Base-by-base conservation (phyloP, 2,329 filamentous ascomycete species). In the Thelonectria blattea region DNA sequence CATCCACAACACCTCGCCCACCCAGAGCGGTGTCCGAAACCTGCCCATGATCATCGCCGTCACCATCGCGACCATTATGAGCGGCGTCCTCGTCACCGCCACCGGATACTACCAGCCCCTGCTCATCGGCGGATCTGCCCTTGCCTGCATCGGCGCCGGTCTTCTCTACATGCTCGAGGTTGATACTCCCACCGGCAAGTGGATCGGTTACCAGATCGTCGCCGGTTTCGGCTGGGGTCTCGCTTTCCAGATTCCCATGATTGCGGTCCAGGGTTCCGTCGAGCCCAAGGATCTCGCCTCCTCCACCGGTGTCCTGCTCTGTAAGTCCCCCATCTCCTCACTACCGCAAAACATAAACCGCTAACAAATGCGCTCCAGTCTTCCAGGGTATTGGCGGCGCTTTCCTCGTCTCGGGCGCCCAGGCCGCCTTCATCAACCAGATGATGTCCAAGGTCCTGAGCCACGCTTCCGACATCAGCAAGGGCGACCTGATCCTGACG, bases 181-280 rank as follows among this genome's bases (percentile, higher is more conserved):
- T 9, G 62, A 74, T 51, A 78, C 79, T 4, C 64, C 73, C 3
- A 74, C 75, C 1, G 79, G 72, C 12, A 74, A 75, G 42, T 85
- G 82, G 82, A 81, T 85, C 43, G 83, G 82, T 6, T 85, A 82
- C 66, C 82, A 85, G 71, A 75, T 85, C 14, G 58, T 85, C 2
- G 76, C 75, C 27, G 83, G 83, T n/a, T 70, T 78, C 6, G 83
- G 80, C 3, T 78, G 75, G 60, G 83, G 83, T 12, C 61, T 71
- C 7, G 76, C 73, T 3, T 76, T 81, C 56, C 81, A 85, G 67
- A 76, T 84, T 8, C 82, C 82, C 41, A 81, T 84, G 71, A 81
- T 83, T 60, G 79, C 78, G 22, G 77, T 80, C 5, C 81, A 83
- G 65, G 76, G 74, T 4, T 73, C 75, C 11, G 73, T 79, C 3